Evolutionary conservation across 257 asterid species (phyloP), one percentile per base, ranked within the genome.

Genomic region (Lycium ferocissimum): DNA sequence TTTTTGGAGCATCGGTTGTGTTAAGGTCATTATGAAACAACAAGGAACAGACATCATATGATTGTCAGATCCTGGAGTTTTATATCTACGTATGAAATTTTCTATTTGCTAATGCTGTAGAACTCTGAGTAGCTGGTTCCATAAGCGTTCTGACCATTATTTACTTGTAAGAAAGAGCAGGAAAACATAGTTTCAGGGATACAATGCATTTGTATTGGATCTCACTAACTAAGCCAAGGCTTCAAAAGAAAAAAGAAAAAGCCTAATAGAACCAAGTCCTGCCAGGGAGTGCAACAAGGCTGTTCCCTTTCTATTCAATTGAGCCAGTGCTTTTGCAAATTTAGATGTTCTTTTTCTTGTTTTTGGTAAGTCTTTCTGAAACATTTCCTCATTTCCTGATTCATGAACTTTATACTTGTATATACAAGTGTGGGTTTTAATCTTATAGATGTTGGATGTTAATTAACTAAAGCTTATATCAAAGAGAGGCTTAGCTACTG

Each of bases 61-160:
- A 38, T 69, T 38, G 53, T 0, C 18, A 69, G 78, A 38, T 69
- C 53, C 78, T 37, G 37, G 15, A 40, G 79, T 70, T 40, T 17
- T 58, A 18, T 58, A 17, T 18, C 65, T 70, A 10, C 38, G n/a
- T 38, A n/a, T 70, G 0, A 38, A 17, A 38, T 1, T 17, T 38
- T 40, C 3, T 70, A 38, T 38, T 70, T 69, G 13, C 8, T 4
- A 26, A 69, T 0, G 53, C 53, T 70, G 7, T 70, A 38, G 26
- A 2, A 69, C 13, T 37, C 76, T 7, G 51, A 69, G 7, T 17
- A 69, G 10, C 9, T 69, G 51, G 51, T 69, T 69, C 76, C 76
- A 69, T 67, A 35, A 67, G 75, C 49, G 37, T 67, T 67, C 40
- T 67, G 14, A 67, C 49, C 12, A 67, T 67, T 67, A 67, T 67